Base-by-base conservation (phyloP, 805 yeast species). In the Ogataea paraovalis region DNA sequence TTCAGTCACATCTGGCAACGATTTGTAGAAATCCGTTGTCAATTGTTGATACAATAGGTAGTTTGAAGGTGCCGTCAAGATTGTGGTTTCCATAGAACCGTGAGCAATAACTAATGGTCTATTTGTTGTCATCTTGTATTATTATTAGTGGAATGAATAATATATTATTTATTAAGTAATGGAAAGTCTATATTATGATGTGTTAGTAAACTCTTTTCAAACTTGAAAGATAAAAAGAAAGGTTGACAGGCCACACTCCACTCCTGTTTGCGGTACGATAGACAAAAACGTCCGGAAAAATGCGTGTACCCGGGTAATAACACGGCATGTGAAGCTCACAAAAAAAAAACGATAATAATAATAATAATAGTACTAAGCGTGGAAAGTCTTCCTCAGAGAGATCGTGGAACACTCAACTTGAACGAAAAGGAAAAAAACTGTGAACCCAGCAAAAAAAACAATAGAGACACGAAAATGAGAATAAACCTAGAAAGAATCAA, bases 101-200 rank as follows among this genome's bases (percentile, higher is more conserved):
- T 89, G 96, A 49, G 83, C 71, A 59, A 94, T 76, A 46, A 83
- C 83, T 64, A 94, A 76, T 32, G 98, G 96, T 72, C 98, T 81
- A 47, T 60, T 65, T 22, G 64, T 65, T 41, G 66, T 43, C 60
- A 60, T 59, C 33, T 45, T 50, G 16, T 30, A 30, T 30, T 30
- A 30, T 38, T 22, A 21, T 14, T n/a, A n/a, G n/a, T n/a, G n/a
- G n/a, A n/a, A n/a, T n/a, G n/a, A n/a, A n/a, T n/a, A n/a, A n/a
- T n/a, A n/a, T n/a, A n/a, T n/a, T 18, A 38, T 38, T 38, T 19
- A 38, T 38, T 30, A 30, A 30, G 12, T 25, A 25, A 25, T 25
- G 28, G 28, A 10, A 25, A 10, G 10, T 30, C 34, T 30, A 30
- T 9, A 30, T 30, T 30, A 8, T n/a, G n/a, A n/a, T n/a, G 12